Percentiles rank a stretch among this genome's conserved stretches.
Conservation (phyloP, 2,329 filamentous ascomycete species). For the Aspergillus sergii region DNA sequence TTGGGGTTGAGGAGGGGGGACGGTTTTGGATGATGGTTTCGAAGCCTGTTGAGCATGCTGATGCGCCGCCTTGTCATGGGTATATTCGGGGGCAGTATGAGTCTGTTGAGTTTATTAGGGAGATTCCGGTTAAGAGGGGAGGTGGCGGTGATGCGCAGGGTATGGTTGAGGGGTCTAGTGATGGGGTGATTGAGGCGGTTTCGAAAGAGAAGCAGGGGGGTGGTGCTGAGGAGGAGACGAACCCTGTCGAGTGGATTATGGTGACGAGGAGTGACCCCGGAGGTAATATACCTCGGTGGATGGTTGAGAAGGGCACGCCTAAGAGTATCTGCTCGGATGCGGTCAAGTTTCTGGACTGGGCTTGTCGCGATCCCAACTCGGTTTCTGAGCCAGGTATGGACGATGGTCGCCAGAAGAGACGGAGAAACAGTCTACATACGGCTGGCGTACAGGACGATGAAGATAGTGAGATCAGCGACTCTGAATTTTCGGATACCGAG, state of each 20-base stretch:
- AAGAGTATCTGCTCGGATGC: conserved; percentile 78
- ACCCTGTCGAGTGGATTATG: conserved; percentile 89
- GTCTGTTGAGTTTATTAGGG: conserved; percentile 86
- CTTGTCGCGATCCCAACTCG: conserved; percentile 54
- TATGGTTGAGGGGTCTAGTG: conserved; percentile 2
- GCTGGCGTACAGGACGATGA: conserved; percentile 7
- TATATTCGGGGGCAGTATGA: conserved; percentile 87
- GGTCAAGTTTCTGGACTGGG: conserved; percentile 81
- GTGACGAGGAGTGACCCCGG: conserved; percentile 86
- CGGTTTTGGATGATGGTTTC: conserved; percentile 86
- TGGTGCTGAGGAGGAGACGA: conserved; percentile 52
- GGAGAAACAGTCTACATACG: conserved; percentile 3
- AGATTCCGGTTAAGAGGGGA: conserved; percentile 59
- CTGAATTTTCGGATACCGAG: conserved; percentile 22
- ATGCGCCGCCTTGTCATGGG: conserved; percentile 68
- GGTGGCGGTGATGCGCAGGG: background rate
- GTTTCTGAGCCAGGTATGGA: conserved; percentile 31
- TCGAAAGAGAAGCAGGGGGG: too few relatives aligned
- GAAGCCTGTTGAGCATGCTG: conserved; percentile 76
- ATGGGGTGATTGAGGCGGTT: conserved; percentile 7
- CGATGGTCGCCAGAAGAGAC: background rate
- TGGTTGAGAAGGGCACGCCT: conserved; percentile 88
- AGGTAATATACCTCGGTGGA: conserved; percentile 82
- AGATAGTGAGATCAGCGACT: conserved; percentile 20
- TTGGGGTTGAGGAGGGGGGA: conserved; percentile 33